Percentiles rank a stretch among this genome's conserved stretches.
Evolutionary conservation across 1,284 basidiomycete species (phyloP).

Genomic region (Retiboletus flavoniger): DNA sequence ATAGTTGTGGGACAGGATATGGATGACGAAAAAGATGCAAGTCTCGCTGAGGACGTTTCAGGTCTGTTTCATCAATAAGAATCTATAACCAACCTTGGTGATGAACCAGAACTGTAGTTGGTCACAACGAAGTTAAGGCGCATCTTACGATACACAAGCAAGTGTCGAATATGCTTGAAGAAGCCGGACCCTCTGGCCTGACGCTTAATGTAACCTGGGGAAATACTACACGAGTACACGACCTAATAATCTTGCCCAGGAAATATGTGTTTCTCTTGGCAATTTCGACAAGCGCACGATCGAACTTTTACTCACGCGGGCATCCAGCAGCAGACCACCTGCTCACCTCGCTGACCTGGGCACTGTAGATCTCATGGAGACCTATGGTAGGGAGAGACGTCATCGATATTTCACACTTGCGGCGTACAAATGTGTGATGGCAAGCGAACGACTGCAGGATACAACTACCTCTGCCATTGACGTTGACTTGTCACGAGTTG

Average conservation of each 20-base stretch:
- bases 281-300: constrained; percentile 76
- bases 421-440: constrained; percentile 55
- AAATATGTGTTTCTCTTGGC: constrained; percentile 60
- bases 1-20: constrained; percentile 36
- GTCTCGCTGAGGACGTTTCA: constrained; percentile 20
- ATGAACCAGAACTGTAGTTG: constrained; percentile 16
- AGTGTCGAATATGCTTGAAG: constrained; percentile 66
- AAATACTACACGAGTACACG: constrained; percentile 4
- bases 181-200: constrained; percentile 63
- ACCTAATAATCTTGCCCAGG: constrained; percentile 43
- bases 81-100: not conserved
- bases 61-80: constrained; percentile 10
- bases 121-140: constrained; percentile 45
- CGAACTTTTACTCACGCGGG: constrained; percentile 70
- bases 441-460: constrained; percentile 58
- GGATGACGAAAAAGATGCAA: constrained; percentile 43
- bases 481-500: constrained; percentile 49
- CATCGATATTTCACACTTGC: constrained; percentile 74
- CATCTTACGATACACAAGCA: constrained; percentile 73
- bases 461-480: constrained; percentile 41
- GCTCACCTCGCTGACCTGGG: constrained; percentile 68
- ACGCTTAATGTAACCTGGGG: constrained; percentile 58
- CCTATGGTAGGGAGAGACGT: constrained; percentile 73
- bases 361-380: constrained; percentile 69
- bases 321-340: constrained; percentile 62